Percentiles rank a stretch among this genome's conserved stretches.
Conservation (phyloP, 1,139 yeast genomes). For the Scheffersomyces segobiensis region DNA sequence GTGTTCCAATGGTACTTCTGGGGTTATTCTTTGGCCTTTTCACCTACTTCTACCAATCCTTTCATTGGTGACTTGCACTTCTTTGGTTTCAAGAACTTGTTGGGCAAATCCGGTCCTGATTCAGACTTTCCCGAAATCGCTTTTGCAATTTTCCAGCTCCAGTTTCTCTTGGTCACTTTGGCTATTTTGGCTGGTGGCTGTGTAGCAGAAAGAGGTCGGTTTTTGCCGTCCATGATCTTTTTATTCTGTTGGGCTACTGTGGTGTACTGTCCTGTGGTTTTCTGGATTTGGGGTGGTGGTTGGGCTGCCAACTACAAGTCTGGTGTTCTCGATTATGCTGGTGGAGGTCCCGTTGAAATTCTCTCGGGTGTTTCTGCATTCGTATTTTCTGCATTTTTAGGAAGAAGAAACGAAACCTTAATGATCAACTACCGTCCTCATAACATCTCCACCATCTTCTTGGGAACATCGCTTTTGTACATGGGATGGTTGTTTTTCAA, state of each 20-base stretch:
- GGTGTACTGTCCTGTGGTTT: slow-evolving; percentile 90
- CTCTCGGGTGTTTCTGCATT: slow-evolving; percentile 89
- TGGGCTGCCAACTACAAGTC: slow-evolving; percentile 79
- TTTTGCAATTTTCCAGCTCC: slow-evolving; percentile 85
- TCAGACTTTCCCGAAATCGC: slow-evolving; percentile 75
- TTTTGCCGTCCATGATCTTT: slow-evolving; percentile 81
- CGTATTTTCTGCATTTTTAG: slow-evolving; percentile 79
- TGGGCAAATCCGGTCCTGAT: slow-evolving; percentile 48
- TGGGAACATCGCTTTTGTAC: slow-evolving; percentile 68
- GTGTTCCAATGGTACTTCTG: slow-evolving; percentile 95
- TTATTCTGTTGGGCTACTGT: slow-evolving; percentile 86
- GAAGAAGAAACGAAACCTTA: slow-evolving; percentile 79
- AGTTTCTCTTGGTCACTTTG: slow-evolving; percentile 85
- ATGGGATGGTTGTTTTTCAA: slow-evolving; percentile 91
- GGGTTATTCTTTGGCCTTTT: slow-evolving; percentile 93
- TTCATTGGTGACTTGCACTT: slow-evolving; percentile 84
- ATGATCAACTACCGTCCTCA: slow-evolving; percentile 93
- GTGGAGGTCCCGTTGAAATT: slow-evolving; percentile 97
- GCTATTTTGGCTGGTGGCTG: slow-evolving; percentile 94
- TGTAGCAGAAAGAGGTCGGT: slow-evolving; percentile 85
- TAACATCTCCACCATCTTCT: slow-evolving; percentile 80
- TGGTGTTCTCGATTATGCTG: slow-evolving; percentile 95
- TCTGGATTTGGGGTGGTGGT: slow-evolving; percentile 96
- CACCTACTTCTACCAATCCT: slow-evolving; percentile 70
- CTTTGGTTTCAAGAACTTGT: slow-evolving; percentile 76